Evolutionary conservation across 2,329 filamentous ascomycete species (phyloP).

Genomic region (Pseudogymnoascus sp.): DNA sequence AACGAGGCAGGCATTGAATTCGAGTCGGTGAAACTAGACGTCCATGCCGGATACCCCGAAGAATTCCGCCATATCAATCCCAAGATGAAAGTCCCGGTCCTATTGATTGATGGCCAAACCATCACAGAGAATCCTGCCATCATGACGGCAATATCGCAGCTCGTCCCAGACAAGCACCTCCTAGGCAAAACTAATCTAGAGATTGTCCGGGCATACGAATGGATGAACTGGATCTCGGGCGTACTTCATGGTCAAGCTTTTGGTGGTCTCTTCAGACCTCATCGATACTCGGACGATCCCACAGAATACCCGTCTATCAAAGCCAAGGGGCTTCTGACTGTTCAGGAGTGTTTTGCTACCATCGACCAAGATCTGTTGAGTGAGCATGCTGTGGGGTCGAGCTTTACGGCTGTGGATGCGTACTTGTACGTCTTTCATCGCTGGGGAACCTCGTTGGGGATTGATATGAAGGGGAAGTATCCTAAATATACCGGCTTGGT

Average conservation of each 20-base stretch:
- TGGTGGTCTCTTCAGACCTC: constrained; percentile 21
- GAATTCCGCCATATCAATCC: constrained; percentile 26
- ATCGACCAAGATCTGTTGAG: constrained; percentile 22
- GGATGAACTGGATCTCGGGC: constrained; percentile 29
- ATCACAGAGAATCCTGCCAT: constrained; percentile 30
- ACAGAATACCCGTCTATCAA: constrained; percentile 16
- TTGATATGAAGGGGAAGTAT: constrained; percentile 20
- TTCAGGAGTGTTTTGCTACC: constrained; percentile 20
- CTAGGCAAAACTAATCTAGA: constrained; percentile 26
- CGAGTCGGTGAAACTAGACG: constrained; percentile 13
- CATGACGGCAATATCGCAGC: constrained; percentile 25
- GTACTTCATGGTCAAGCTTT: constrained; percentile 26
- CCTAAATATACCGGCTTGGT: constrained; percentile 17
- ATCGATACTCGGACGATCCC: constrained; percentile 22
- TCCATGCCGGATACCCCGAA: constrained; percentile 12
- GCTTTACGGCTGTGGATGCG: constrained; percentile 29
- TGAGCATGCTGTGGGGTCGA: constrained; percentile 22
- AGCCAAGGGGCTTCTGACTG: constrained; percentile 17
- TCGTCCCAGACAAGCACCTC: constrained; percentile 24
- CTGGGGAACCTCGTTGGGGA: constrained; percentile 21
- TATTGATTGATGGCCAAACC: constrained; percentile 22
- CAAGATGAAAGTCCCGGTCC: constrained; percentile 26
- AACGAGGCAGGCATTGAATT: constrained; percentile 21
- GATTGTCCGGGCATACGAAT: constrained; percentile 27
- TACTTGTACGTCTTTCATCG: constrained; percentile 29